Evolutionary conservation across 1,284 basidiomycete species (phyloP).

Genomic region (Sanghuangporus sanghuang): DNA sequence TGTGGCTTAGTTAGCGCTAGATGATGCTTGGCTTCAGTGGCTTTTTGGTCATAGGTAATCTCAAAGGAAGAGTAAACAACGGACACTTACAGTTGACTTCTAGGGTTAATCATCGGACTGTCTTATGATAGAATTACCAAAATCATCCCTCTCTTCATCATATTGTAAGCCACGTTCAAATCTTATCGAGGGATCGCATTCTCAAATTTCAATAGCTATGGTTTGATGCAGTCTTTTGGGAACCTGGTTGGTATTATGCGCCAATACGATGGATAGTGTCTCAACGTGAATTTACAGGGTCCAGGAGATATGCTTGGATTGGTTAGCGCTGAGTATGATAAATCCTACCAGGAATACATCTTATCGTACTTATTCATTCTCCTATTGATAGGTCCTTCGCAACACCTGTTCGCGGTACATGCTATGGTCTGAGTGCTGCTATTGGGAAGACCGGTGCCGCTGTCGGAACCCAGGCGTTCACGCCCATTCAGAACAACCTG

Average conservation of each 20-base stretch:
- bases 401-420: constrained; percentile 65
- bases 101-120: constrained; percentile 59
- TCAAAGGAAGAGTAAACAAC: background rate
- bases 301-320: constrained; percentile 73
- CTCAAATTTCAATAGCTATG: constrained; percentile 40
- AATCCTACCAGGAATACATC: constrained; percentile 11
- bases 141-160: constrained; percentile 61
- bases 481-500: constrained; percentile 64
- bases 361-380: background rate
- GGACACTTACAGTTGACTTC: background rate
- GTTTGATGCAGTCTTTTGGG: constrained; percentile 63
- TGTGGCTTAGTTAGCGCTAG: constrained; percentile 26
- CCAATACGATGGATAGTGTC: background rate
- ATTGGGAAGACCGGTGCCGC: constrained; percentile 76
- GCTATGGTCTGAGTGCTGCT: constrained; percentile 67
- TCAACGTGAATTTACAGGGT: constrained; percentile 35
- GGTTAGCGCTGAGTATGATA: constrained; percentile 54
- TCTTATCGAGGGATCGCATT: constrained; percentile 20
- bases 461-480: constrained; percentile 72
- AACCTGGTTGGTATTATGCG: constrained; percentile 43
- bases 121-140: constrained; percentile 63
- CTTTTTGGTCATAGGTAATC: constrained; percentile 62
- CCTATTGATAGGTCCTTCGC: constrained; percentile 47
- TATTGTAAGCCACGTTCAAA: constrained; percentile 43
- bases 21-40: constrained; percentile 75